Evolutionary conservation across 208 protist genomes (phyloP), one percentile per base, ranked within the genome.

Genomic region (Trypanosoma melophagium): DNA sequence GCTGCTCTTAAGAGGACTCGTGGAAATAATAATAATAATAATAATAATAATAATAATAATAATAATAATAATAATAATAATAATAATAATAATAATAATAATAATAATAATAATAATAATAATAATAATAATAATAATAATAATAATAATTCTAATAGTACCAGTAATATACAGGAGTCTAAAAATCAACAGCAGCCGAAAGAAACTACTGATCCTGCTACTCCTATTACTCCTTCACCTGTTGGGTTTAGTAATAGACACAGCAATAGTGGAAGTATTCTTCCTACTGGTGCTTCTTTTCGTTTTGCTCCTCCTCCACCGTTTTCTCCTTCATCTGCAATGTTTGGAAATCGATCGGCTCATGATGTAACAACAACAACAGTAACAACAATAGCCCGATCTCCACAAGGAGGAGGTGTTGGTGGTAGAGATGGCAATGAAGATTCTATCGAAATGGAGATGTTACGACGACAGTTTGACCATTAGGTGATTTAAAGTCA

Each of bases 391-490:
- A 35, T 35, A 35, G 3, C 28, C 28, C 28, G 28, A 35, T 35
- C 28, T 5, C 28, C 28, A 35, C 28, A 35, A 35, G 28, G 5
- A 35, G 28, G 28, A 35, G 28, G 28, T 7, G 5, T 1, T 7
- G 28, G 28, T 7, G 50, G 60, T 38, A 24, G 38, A 19, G 31
- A 54, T 10, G 21, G 21, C 7, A 17, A n/a, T 16, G 49, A 47
- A 24, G 61, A 69, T 12, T 74, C 84, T 13, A 80, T 94, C 53
- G 88, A 88, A 45, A 71, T 91, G 75, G 83, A 89, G 63, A 70
- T 94, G 61, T 74, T 94, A 60, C 74, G 78, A 14, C 57, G 69
- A 44, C 69, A 80, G 31, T 47, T 71, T n/a, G 71, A 71, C 25
- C 25, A 24, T 35, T 80, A 53, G 52, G 28, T 35, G 28, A 35